Conservation (phyloP, 305 asterid species). For the Galium porrigens region DNA sequence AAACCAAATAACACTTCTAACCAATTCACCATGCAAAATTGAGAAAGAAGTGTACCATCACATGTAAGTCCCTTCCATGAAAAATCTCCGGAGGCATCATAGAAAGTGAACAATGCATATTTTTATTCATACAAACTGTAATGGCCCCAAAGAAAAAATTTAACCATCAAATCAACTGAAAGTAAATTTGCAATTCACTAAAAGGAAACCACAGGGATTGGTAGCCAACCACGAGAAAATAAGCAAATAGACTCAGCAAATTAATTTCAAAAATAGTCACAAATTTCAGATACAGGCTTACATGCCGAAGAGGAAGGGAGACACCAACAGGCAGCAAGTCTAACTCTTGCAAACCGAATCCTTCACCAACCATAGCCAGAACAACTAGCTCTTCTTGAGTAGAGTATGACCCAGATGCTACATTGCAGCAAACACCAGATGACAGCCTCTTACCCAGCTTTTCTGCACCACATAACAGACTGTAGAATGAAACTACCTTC, state of each 20-base stretch:
- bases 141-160: slow-evolving; percentile 1
- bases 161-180: background rate
- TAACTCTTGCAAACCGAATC: slow-evolving; percentile 72
- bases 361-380: slow-evolving; percentile 94
- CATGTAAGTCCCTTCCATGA: background rate
- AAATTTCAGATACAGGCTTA: slow-evolving; percentile 29
- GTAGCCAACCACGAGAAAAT: background rate
- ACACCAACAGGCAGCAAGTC: slow-evolving; percentile 91
- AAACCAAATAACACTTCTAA: slow-evolving; percentile 5
- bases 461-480: slow-evolving; percentile 78
- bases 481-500: slow-evolving; percentile 68
- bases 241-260: background rate
- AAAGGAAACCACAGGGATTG: background rate
- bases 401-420: slow-evolving; percentile 55
- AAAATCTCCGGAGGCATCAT: background rate
- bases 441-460: slow-evolving; percentile 46
- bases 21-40: background rate
- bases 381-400: slow-evolving; percentile 62
- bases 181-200: background rate
- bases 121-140: background rate
- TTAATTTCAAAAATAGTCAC: background rate
- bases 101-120: background rate
- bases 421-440: slow-evolving; percentile 64
- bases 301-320: slow-evolving; percentile 91
- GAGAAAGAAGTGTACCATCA: background rate